Conservation (phyloP, 2,329 filamentous ascomycete species). For the Pyrenophora teres region DNA sequence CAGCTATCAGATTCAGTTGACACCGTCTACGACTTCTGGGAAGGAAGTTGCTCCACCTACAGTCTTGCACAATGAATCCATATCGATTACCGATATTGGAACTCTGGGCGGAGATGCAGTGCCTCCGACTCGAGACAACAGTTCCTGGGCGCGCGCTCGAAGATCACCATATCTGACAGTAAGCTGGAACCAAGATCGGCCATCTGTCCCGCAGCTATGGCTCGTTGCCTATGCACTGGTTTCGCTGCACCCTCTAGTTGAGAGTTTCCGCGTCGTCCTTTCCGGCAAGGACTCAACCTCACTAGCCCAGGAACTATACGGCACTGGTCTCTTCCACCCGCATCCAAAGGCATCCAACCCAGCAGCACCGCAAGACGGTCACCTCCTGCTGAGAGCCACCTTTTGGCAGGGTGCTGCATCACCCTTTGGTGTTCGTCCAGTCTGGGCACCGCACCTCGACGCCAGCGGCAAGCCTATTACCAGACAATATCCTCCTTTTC, state of each 20-base stretch:
- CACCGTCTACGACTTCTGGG: slow-evolving; percentile 20
- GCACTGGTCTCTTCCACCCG: slow-evolving; percentile 50
- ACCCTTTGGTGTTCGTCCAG: slow-evolving; percentile 49
- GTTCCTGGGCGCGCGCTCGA: slow-evolving; percentile 52
- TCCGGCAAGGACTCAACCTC: slow-evolving; percentile 44
- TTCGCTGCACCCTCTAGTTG: slow-evolving; percentile 50
- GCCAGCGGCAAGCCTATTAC: slow-evolving; percentile 48
- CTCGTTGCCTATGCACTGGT: slow-evolving; percentile 54
- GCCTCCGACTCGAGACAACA: slow-evolving; percentile 42
- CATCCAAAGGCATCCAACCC: slow-evolving; percentile 48
- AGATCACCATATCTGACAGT: slow-evolving; percentile 51
- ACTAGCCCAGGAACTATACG: slow-evolving; percentile 49
- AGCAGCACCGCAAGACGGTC: slow-evolving; percentile 42
- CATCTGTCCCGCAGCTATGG: slow-evolving; percentile 54
- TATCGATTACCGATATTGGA: slow-evolving; percentile 39
- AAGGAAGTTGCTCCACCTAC: slow-evolving; percentile 31
- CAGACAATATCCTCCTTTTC: slow-evolving; percentile 48
- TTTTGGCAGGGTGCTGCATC: slow-evolving; percentile 54
- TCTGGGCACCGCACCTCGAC: slow-evolving; percentile 46
- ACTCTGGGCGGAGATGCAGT: slow-evolving; percentile 29
- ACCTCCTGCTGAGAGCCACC: slow-evolving; percentile 58
- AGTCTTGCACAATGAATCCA: slow-evolving; percentile 32
- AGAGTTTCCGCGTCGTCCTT: slow-evolving; percentile 52
- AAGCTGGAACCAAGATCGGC: slow-evolving; percentile 49
- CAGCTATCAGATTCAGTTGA: slow-evolving; percentile 29